Percentiles rank a stretch among this genome's conserved stretches.
Conservation (phyloP, 164 flowering plant species). For the Stephania cephalantha region DNA sequence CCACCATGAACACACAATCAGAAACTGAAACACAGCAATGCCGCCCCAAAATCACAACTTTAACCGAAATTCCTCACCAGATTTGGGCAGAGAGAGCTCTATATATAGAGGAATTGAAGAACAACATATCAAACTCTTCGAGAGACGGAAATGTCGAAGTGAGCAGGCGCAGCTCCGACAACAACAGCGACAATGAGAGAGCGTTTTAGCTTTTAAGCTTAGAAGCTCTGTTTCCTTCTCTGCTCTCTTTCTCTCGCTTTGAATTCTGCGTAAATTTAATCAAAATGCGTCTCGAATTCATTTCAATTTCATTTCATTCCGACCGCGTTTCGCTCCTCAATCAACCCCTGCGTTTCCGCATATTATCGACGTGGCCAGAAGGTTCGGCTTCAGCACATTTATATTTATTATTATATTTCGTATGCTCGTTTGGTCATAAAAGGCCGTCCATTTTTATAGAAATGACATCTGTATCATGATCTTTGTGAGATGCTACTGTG, state of each 20-base stretch:
- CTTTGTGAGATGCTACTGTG: neutral
- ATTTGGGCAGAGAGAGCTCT: neutral
- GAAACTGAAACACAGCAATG: constrained; percentile 10
- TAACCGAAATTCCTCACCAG: neutral
- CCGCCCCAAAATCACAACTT: constrained; percentile 1
- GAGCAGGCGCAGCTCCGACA: constrained; percentile 3
- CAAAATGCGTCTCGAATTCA: constrained; percentile 19
- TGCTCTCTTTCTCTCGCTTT: neutral
- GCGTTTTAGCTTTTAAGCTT: no score
- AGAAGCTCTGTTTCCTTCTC: no score
- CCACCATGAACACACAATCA: neutral
- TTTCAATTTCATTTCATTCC: constrained; percentile 24
- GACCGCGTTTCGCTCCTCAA: constrained; percentile 20
- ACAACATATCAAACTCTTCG: neutral
- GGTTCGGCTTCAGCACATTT: no score
- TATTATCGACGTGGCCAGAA: no score
- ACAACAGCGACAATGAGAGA: no score
- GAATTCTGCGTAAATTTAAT: constrained; percentile 20
- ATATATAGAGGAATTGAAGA: neutral
- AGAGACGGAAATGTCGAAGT: constrained; percentile 7
- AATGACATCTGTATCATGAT: neutral
- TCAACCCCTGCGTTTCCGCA: neutral
- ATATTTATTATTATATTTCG: no score
- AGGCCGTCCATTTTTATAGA: neutral
- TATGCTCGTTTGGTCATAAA: neutral